Percentiles rank a stretch among this genome's conserved stretches.
Evolutionary conservation across 345 rosid genomes (phyloP).

Genomic region (Firmiana major): DNA sequence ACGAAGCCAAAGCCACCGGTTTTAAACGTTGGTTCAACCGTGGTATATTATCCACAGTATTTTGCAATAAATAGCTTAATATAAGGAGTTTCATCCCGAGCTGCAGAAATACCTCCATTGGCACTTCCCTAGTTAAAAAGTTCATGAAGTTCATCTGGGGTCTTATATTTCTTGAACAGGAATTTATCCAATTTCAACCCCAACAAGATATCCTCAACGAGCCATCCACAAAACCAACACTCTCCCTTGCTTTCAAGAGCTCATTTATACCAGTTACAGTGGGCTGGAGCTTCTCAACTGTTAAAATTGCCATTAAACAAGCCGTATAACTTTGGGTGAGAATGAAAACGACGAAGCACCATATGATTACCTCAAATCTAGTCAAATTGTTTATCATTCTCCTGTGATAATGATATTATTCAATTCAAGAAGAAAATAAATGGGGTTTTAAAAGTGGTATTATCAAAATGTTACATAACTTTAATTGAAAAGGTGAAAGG

Average conservation of each 20-base stretch:
- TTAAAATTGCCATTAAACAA: constrained; percentile 19
- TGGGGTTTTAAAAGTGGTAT: no score
- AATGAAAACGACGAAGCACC: constrained; percentile 26
- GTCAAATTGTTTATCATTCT: constrained; percentile 21
- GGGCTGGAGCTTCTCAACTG: constrained; percentile 19
- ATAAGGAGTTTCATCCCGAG: constrained; percentile 20
- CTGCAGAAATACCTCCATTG: constrained; percentile 18
- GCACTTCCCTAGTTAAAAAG: background rate
- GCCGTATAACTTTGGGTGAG: constrained; percentile 30
- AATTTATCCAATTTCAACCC: background rate
- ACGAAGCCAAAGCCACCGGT: constrained; percentile 29
- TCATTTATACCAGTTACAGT: background rate
- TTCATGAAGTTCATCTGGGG: background rate
- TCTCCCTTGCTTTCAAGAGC: background rate
- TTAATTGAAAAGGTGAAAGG: background rate
- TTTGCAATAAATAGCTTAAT: constrained; percentile 3
- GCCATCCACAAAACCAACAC: constrained; percentile 7
- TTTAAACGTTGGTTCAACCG: constrained; percentile 4
- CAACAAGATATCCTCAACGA: background rate
- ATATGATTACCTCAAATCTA: constrained; percentile 22
- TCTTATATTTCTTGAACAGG: background rate
- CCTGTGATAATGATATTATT: background rate
- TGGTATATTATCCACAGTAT: constrained; percentile 1
- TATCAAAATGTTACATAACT: background rate
- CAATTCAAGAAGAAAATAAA: background rate